phyloP scores from a whole-genome alignment of 176 grass and related monocot species.

The Elymus sibiricus region DNA sequence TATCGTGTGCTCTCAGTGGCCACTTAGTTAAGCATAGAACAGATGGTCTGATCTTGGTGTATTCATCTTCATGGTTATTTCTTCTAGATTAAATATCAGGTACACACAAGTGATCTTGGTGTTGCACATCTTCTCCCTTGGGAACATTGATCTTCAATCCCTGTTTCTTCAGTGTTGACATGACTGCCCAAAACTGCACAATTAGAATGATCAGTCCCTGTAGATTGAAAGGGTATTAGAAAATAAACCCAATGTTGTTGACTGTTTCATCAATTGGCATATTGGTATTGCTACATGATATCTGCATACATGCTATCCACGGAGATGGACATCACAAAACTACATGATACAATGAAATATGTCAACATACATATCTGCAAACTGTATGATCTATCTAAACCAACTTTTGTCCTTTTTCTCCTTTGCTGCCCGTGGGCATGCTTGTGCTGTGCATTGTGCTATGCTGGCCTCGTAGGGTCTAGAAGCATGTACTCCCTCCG shows the following conservation, averaged over 20 bases:
- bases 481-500: too few relatives aligned
- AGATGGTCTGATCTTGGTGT: neutral
- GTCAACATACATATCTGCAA: neutral
- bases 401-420: neutral
- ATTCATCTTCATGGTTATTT: neutral
- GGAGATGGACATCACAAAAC: neutral
- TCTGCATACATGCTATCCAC: neutral
- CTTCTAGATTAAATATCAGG: neutral
- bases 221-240: neutral
- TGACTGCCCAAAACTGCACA: neutral
- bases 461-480: neutral
- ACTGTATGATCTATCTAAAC: neutral
- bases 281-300: neutral
- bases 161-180: neutral
- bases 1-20: neutral
- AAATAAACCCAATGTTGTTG: neutral
- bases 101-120: neutral
- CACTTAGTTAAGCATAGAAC: neutral
- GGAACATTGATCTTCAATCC: neutral
- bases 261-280: neutral
- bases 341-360: neutral
- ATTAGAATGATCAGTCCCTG: neutral
- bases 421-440: neutral
- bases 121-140: neutral
- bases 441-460: neutral